Evolutionary conservation across 768 basidiomycete species (phyloP).

Genomic region (Serendipita vermifera): DNA sequence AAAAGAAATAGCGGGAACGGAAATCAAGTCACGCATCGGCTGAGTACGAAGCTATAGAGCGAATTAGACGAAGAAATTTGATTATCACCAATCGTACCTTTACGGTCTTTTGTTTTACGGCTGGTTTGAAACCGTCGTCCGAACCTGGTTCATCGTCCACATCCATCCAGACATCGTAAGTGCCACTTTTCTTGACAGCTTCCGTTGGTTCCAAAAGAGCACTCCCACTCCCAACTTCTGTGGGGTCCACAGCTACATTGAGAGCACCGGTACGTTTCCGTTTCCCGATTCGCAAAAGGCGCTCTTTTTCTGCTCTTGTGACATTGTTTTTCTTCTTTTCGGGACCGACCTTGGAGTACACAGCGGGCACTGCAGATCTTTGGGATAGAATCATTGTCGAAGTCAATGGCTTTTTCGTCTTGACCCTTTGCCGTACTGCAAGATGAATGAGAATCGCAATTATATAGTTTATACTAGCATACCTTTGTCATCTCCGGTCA

Average conservation of each 20-base stretch:
- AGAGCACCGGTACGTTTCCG: constrained; percentile 59
- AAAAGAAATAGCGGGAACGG: constrained; percentile 47
- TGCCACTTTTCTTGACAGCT: constrained; percentile 37
- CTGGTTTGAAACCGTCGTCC: not conserved
- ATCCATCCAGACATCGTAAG: constrained; percentile 40
- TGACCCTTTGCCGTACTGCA: constrained; percentile 42
- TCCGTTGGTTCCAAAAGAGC: constrained; percentile 18
- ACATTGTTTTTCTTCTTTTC: constrained; percentile 21
- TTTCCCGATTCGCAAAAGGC: constrained; percentile 64
- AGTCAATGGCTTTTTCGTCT: constrained; percentile 30
- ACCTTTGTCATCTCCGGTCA: constrained; percentile 66
- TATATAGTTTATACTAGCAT: constrained; percentile 16
- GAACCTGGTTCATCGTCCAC: constrained; percentile 35
- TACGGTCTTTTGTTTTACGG: constrained; percentile 29
- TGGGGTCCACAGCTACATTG: constrained; percentile 54
- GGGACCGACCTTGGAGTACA: constrained; percentile 41
- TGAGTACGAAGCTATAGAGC: not conserved
- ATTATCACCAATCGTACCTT: constrained; percentile 34
- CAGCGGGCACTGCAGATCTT: constrained; percentile 79
- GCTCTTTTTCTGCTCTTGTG: constrained; percentile 52
- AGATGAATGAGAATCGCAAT: not conserved
- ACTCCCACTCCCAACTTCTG: constrained; percentile 35
- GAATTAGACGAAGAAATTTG: not conserved
- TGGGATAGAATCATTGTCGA: constrained; percentile 71
- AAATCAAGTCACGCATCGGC: constrained; percentile 40